These are phyloP conservation scores for Pleurozium schreberi DNA, from an alignment of 225 moss, liverwort and hornwort species.

Conservation along the genomic window DNA sequence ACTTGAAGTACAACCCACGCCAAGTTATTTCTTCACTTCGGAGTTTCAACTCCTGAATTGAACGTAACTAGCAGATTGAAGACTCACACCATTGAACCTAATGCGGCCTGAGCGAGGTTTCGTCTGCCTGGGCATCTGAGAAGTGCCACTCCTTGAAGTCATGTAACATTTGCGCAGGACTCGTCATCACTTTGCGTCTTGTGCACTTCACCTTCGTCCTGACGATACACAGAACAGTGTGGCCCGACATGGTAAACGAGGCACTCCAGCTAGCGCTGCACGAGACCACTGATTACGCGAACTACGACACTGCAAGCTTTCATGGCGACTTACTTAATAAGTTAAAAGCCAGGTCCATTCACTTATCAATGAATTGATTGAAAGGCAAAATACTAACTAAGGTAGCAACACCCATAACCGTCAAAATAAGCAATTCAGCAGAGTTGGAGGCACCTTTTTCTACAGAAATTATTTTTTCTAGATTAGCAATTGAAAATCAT, in stretches of 20 bases:
- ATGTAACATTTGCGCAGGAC: no score
- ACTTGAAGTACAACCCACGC: constrained; percentile 2
- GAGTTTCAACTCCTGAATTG: not conserved
- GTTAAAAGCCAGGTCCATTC: not conserved
- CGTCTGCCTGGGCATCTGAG: not conserved
- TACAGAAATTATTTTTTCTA: no score
- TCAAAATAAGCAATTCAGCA: no score
- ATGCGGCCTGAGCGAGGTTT: not conserved
- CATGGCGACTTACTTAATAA: no score
- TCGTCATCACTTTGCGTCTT: not conserved
- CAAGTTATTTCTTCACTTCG: not conserved
- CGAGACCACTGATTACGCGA: not conserved
- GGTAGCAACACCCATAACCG: no score
- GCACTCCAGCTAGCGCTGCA: not conserved
- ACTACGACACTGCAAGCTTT: not conserved
- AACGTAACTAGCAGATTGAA: not conserved
- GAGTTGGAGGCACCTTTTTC: no score
- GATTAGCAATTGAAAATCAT: no score
- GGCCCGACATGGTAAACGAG: not conserved
- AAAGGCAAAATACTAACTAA: not conserved
- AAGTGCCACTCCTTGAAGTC: not conserved
- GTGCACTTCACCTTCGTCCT: not conserved
- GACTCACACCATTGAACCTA: not conserved
- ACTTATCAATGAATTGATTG: not conserved
- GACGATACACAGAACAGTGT: not conserved